phyloP scores from a whole-genome alignment of 352 stramenopile genomes.

The Lagenidium giganteum region DNA sequence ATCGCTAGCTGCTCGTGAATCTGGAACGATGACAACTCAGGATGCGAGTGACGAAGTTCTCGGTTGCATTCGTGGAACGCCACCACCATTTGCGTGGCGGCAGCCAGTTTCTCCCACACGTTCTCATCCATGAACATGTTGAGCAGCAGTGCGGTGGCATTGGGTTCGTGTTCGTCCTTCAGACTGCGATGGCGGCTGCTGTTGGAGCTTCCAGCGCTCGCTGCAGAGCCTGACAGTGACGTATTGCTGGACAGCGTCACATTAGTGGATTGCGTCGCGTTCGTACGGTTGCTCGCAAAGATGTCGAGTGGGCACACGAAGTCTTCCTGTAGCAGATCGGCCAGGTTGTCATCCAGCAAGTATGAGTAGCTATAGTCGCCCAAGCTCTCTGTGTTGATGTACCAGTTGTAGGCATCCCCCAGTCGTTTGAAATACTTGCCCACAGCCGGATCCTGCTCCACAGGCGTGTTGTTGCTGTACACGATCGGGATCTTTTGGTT shows the following conservation, averaged over 20 bases:
- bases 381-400: background rate
- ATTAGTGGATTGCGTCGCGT: background rate
- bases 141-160: too few species aligned
- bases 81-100: conserved; percentile 4
- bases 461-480: too few species aligned
- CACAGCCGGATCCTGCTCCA: too few species aligned
- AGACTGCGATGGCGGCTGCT: too few species aligned
- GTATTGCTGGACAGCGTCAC: too few species aligned
- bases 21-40: background rate
- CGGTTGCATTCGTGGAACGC: background rate
- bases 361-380: conserved; percentile 1
- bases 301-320: conserved; percentile 13
- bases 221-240: too few species aligned
- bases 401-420: too few species aligned
- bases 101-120: conserved; percentile 3
- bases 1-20: conserved; percentile 8
- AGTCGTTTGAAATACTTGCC: too few species aligned
- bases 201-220: too few species aligned
- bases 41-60: too few species aligned
- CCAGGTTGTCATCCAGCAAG: background rate
- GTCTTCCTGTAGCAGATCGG: background rate
- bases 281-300: background rate
- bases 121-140: background rate
- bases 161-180: too few species aligned
- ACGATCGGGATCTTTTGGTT: too few species aligned